Evolutionary conservation across 208 protist species (phyloP), one percentile per base, ranked within the genome.

Genomic region (Leishmania amazonensis): DNA sequence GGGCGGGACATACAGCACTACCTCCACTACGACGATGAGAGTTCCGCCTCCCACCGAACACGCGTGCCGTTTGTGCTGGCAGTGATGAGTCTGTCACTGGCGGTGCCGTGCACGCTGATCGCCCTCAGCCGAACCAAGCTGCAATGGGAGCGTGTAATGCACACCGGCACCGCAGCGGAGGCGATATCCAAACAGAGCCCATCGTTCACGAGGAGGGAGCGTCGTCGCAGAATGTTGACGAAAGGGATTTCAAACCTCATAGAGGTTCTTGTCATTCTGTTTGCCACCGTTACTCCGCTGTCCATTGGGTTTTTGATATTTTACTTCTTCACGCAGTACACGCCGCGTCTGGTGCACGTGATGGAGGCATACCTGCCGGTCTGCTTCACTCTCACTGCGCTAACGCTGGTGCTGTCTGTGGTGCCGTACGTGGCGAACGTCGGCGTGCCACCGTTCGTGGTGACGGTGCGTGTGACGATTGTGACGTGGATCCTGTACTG

Each of bases 51-150:
- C 9, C 80, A 81, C 64, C 78, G 80, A 64, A 88, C 83, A 28
- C 84, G 87, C 9, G 89, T 94, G 40, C 93, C 93, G 7, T 95
- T 96, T 78, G 89, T 94, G n/a, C 65, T 96, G 58, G 89, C 83
- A 51, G 75, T 90, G 38, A 65, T 95, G 24, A 85, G 89, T 40
- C 79, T 95, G 21, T 84, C 86, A 24, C 40, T 94, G 17, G 86
- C 89, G 4, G 88, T 95, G 71, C 94, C 94, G 68, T 92, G 86
- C 80, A 78, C 93, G 24, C 75, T 97, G 7, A 88, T 95, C 1
- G 88, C 92, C 60, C 86, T 97, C 35, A 87, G 85, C 62, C 84
- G 93, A 38, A 91, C 93, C 1, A 92, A 88, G 9, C 84, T 81
- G 47, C 88, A 88, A 58, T 93, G 89, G 86, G 62, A 81, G n/a